phyloP scores from a whole-genome alignment of 108 stramenopile species.

The Cyclotella baltica region DNA sequence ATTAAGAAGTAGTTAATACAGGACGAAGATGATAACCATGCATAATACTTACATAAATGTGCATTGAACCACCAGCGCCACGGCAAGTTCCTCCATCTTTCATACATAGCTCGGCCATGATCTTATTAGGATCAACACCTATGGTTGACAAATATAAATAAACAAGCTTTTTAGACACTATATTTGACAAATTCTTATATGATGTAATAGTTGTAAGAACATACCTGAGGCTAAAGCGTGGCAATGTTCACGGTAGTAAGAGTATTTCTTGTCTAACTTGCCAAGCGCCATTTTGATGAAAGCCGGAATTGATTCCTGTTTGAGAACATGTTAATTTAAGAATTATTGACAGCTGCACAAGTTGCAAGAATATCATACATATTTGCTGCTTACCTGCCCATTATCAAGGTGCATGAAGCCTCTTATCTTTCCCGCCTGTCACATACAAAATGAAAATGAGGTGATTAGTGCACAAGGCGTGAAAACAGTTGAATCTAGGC shows the following conservation, averaged over 20 bases:
- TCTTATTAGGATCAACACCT: constrained; percentile 49
- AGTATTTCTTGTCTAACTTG: constrained; percentile 64
- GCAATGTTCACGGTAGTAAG: constrained; percentile 74
- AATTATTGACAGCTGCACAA: neutral
- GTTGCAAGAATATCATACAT: neutral
- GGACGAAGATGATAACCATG: neutral
- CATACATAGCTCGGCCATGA: constrained; percentile 77
- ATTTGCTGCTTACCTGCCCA: constrained; percentile 31
- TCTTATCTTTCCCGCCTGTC: constrained; percentile 31
- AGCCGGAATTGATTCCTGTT: constrained; percentile 68
- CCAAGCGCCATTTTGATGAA: constrained; percentile 55
- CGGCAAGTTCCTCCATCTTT: constrained; percentile 67
- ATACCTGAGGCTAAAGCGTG: constrained; percentile 65
- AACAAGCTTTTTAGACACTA: neutral
- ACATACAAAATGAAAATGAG: neutral
- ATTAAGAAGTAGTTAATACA: too few relatives aligned
- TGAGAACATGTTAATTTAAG: neutral
- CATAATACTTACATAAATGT: constrained; percentile 45
- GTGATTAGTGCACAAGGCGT: neutral
- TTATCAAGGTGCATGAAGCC: constrained; percentile 83
- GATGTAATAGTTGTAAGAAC: neutral
- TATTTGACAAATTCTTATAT: neutral
- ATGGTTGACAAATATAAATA: neutral
- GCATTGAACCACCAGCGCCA: constrained; percentile 77
- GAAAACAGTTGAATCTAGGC: constrained; percentile 5